A percentile compares a stretch with the other conserved stretches of the same genome.
These are phyloP conservation scores for Raphanus raphanistrum DNA, from an alignment of 345 rosid genomes.

Conservation along the genomic window DNA sequence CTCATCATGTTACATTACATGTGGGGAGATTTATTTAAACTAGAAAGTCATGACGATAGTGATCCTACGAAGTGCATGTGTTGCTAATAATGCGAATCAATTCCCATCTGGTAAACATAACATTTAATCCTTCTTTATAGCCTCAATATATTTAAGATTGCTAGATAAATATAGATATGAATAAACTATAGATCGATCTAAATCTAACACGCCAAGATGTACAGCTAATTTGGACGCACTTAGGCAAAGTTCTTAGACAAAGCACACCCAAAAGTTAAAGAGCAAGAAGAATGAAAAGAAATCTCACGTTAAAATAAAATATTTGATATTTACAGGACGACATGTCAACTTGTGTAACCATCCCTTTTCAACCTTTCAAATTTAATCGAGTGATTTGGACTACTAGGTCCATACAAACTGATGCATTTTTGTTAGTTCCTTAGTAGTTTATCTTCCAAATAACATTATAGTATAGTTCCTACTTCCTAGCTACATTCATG, in stretches of 20 bases:
- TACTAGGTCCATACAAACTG: background rate
- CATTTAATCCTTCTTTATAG: slow-evolving; percentile 14
- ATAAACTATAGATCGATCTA: slow-evolving; percentile 25
- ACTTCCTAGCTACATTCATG: background rate
- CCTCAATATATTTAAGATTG: background rate
- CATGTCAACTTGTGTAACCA: slow-evolving; percentile 28
- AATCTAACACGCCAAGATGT: slow-evolving; percentile 32
- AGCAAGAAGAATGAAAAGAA: background rate
- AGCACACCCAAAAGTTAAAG: slow-evolving; percentile 9
- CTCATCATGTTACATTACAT: slow-evolving; percentile 64
- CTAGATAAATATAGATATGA: slow-evolving; percentile 2
- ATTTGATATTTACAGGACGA: slow-evolving; percentile 34
- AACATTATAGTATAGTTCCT: background rate
- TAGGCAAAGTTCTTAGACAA: slow-evolving; percentile 20
- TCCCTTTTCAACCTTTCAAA: background rate
- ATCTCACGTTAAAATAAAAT: slow-evolving; percentile 8
- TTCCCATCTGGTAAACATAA: slow-evolving; percentile 31
- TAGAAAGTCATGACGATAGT: slow-evolving; percentile 38
- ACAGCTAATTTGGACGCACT: slow-evolving; percentile 35
- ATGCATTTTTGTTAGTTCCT: background rate
- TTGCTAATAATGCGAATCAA: slow-evolving; percentile 43
- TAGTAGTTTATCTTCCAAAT: background rate
- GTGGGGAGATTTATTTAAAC: slow-evolving; percentile 40
- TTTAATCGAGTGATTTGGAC: background rate
- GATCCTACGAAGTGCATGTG: slow-evolving; percentile 49